Evolutionary conservation across 768 basidiomycete species (phyloP).

Genomic region (Xerocomus spinulosus): DNA sequence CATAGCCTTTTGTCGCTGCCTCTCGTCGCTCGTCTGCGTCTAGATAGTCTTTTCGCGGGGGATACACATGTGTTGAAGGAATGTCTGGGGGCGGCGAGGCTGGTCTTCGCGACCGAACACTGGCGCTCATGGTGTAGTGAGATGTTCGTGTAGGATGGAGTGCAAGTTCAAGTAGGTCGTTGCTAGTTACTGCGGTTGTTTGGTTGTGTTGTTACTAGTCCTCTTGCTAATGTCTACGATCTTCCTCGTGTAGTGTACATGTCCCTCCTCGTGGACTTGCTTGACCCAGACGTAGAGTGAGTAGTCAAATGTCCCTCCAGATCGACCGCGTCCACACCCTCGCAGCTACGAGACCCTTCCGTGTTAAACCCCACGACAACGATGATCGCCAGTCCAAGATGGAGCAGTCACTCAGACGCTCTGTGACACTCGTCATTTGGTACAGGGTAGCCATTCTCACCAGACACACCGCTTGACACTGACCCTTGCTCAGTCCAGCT

Average conservation of each 20-base stretch:
- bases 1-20: slow-evolving; percentile 62
- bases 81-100: slow-evolving; percentile 59
- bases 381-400: slow-evolving; percentile 30
- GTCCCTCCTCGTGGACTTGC: neutral
- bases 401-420: slow-evolving; percentile 42
- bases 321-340: slow-evolving; percentile 26
- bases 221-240: too few relatives aligned
- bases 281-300: neutral
- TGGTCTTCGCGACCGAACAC: slow-evolving; percentile 63
- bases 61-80: slow-evolving; percentile 49
- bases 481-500: slow-evolving; percentile 37
- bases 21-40: slow-evolving; percentile 70
- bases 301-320: slow-evolving; percentile 20
- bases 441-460: slow-evolving; percentile 46
- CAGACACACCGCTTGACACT: neutral
- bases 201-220: slow-evolving; percentile 9
- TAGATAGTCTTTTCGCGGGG: slow-evolving; percentile 60
- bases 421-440: slow-evolving; percentile 66
- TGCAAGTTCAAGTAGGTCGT: too few relatives aligned
- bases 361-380: slow-evolving; percentile 5
- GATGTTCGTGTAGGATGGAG: neutral
- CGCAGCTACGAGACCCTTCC: slow-evolving; percentile 17
- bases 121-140: slow-evolving; percentile 34
- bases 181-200: slow-evolving; percentile 18
- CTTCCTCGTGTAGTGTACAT: too few relatives aligned